A percentile compares a stretch with the other conserved stretches of the same genome.
These are phyloP conservation scores for Acer campestre DNA, from an alignment of 345 rosid species.

Conservation along the genomic window DNA sequence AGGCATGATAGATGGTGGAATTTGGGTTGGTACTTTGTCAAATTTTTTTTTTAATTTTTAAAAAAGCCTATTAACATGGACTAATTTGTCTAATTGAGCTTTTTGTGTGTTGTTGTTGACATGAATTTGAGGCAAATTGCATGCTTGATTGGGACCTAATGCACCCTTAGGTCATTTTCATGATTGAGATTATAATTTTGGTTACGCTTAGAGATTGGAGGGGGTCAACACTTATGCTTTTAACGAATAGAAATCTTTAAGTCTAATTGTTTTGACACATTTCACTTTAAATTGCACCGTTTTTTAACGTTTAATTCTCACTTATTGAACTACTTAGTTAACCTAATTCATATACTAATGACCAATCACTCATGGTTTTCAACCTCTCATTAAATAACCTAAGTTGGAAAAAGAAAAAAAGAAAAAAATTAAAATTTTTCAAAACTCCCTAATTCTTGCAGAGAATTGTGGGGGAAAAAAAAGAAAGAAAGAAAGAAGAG, in stretches of 20 bases:
- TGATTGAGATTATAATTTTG: background rate
- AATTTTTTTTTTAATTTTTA: background rate
- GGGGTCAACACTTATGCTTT: background rate
- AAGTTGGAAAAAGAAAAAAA: no score
- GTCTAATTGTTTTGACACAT: no score
- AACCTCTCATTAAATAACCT: no score
- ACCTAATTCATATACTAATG: background rate
- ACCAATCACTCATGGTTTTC: background rate
- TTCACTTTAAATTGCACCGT: no score
- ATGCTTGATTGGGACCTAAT: conserved; percentile 2
- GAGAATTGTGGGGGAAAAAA: background rate
- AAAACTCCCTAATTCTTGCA: background rate
- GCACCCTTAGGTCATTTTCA: background rate
- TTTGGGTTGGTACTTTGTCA: conserved; percentile 1
- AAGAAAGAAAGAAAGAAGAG: no score
- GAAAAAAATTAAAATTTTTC: no score
- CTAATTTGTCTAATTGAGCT: conserved; percentile 12
- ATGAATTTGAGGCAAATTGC: background rate
- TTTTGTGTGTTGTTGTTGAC: background rate
- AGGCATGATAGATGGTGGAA: background rate
- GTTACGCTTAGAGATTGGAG: background rate
- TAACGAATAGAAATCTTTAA: background rate
- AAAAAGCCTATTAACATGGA: conserved; percentile 12
- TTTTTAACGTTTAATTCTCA: no score
- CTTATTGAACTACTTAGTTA: no score